Conservation (phyloP, 1,284 basidiomycete species). For the Coniophora puteana region DNA sequence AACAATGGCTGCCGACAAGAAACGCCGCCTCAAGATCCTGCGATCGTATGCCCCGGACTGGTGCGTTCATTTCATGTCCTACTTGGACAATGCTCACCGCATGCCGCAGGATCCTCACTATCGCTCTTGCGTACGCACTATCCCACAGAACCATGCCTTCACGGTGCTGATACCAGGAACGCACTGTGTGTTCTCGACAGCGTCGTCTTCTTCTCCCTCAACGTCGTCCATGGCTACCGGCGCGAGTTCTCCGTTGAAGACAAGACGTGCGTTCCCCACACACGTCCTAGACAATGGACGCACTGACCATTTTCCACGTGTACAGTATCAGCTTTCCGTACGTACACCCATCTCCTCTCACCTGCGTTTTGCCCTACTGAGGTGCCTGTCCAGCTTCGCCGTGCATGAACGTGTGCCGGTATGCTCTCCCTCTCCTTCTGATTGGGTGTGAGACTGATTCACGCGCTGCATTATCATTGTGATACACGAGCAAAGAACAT, state of each 20-base stretch:
- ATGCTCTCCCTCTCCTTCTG: slow-evolving; percentile 17
- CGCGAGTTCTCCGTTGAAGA: slow-evolving; percentile 83
- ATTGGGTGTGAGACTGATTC: no score
- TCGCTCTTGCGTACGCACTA: slow-evolving; percentile 59
- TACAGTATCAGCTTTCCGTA: slow-evolving; percentile 53
- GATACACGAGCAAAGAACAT: slow-evolving; percentile 33
- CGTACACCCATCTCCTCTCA: slow-evolving; percentile 20
- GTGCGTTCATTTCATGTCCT: slow-evolving; percentile 33
- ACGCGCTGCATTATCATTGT: slow-evolving; percentile 1
- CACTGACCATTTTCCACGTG: neutral
- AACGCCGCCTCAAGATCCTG: slow-evolving; percentile 43
- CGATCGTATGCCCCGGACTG: slow-evolving; percentile 71
- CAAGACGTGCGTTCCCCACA: slow-evolving; percentile 51
- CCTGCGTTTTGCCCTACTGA: slow-evolving; percentile 15
- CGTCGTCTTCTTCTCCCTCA: slow-evolving; percentile 63
- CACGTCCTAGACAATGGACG: slow-evolving; percentile 1
- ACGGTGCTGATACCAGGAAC: neutral
- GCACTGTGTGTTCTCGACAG: slow-evolving; percentile 33
- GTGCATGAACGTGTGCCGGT: slow-evolving; percentile 84
- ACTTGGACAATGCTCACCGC: slow-evolving; percentile 4
- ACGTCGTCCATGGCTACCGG: slow-evolving; percentile 77
- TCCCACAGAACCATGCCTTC: neutral
- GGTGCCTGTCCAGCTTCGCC: slow-evolving; percentile 62
- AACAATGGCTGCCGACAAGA: no score
- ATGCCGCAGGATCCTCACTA: slow-evolving; percentile 57